Evolutionary conservation across 352 stramenopile genomes (phyloP).

Genomic region (Pythium monospermum): DNA sequence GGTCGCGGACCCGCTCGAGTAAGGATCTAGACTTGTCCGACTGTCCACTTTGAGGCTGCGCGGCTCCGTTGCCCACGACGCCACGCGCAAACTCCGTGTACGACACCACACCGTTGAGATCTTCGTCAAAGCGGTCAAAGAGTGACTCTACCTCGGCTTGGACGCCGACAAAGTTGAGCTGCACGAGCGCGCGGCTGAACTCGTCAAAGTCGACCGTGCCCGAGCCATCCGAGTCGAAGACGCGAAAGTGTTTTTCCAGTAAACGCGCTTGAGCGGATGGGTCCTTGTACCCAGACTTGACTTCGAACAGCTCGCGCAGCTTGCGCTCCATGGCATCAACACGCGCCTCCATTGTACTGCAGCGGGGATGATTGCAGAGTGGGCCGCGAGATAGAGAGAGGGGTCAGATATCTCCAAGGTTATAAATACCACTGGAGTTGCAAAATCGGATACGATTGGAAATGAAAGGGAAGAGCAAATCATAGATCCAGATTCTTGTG

Average conservation of each 20-base stretch:
- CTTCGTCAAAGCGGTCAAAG: slow-evolving; percentile 87
- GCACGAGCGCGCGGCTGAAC: slow-evolving; percentile 80
- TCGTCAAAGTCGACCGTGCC: slow-evolving; percentile 84
- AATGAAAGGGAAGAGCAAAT: no score
- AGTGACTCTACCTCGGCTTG: slow-evolving; percentile 80
- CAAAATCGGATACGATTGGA: no score
- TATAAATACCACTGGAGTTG: no score
- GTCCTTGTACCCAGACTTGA: slow-evolving; percentile 72
- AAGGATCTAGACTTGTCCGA: slow-evolving; percentile 22
- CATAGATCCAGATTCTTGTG: no score
- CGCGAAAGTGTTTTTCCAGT: slow-evolving; percentile 65
- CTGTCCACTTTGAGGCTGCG: background rate
- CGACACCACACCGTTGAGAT: slow-evolving; percentile 69
- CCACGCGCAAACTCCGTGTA: slow-evolving; percentile 68
- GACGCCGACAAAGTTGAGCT: slow-evolving; percentile 87
- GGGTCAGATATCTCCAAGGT: no score
- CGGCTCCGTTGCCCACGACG: slow-evolving; percentile 32
- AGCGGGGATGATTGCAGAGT: no score
- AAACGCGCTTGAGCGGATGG: slow-evolving; percentile 39
- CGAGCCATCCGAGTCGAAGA: slow-evolving; percentile 68
- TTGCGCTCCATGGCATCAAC: slow-evolving; percentile 52
- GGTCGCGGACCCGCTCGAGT: slow-evolving; percentile 38
- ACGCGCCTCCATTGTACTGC: slow-evolving; percentile 26
- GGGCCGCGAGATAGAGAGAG: no score
- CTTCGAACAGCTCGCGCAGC: slow-evolving; percentile 57